Evolutionary conservation across 2,329 filamentous ascomycete species (phyloP), one percentile per base, ranked within the genome.

Genomic region (Macrophomina pseudophaseolina): DNA sequence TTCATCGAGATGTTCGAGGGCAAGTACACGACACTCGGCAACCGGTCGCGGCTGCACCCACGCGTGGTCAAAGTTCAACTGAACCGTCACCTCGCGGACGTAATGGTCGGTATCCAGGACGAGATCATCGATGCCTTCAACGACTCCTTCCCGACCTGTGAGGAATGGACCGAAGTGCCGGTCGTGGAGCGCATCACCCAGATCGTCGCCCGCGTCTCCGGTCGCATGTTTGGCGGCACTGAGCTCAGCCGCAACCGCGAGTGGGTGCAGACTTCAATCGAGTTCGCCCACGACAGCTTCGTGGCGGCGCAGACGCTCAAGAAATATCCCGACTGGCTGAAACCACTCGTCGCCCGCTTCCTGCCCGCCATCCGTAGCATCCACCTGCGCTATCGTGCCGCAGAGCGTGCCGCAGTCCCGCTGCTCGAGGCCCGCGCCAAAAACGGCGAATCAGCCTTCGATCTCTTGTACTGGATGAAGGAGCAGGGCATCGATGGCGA

Each of bases 221-320:
- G 83, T 2, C 75, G 80, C 12, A 73, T 84, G 38, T 85, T 85
- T 59, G 75, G 85, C 35, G 83, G 83, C 5, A 72, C 80, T 1
- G 81, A 83, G 63, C 76, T 84, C 1, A 82, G 81, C 68, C 80
- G 79, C 40, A 71, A 77, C 4, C 80, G 82, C 49, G 74, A 77
- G 28, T 85, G 84, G 70, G 71, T 85, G 2, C 77, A 83, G 49
- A 75, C 79, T 6, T 78, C 80, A 16, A 83, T 84, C 67, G 80
- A 81, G 70, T 85, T 82, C 71, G 83, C 83, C 2, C 12, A 53
- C 66, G 18, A 56, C 64, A 14, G 67, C 63, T 32, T 70, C 63
- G 16, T 35, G 33, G 30, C 64, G 48, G 66, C 48, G n/a, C 40
- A 40, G 11, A 49, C 62, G 12, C 51, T 64, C 2, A 64, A 54